These are phyloP conservation scores for Metschnikowia rubicola DNA, from an alignment of 805 yeast species.

Conservation along the genomic window DNA sequence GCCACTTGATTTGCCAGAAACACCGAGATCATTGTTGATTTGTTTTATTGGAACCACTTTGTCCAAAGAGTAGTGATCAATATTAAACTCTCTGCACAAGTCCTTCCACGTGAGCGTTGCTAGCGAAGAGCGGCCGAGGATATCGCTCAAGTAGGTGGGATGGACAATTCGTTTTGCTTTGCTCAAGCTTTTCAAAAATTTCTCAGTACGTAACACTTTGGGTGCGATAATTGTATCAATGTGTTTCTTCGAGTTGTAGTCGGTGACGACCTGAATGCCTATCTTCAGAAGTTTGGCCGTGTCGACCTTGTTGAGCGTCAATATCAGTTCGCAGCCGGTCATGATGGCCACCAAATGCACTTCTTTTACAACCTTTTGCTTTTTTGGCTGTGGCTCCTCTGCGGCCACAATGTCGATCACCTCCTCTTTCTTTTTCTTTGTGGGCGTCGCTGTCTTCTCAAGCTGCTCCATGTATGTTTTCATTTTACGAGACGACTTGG, in stretches of 20 bases:
- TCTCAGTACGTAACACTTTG: conserved; percentile 77
- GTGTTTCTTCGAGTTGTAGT: conserved; percentile 33
- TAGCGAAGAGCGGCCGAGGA: conserved; percentile 32
- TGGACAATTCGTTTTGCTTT: conserved; percentile 50
- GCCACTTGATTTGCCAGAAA: conserved; percentile 12
- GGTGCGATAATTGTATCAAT: conserved; percentile 69
- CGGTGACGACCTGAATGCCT: conserved; percentile 55
- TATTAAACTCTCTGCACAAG: conserved; percentile 20
- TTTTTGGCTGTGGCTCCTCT: conserved; percentile 10
- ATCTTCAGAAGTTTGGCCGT: conserved; percentile 39
- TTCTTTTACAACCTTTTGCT: conserved; percentile 14
- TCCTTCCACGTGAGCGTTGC: conserved; percentile 13
- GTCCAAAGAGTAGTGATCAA: conserved; percentile 34
- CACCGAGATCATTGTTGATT: conserved; percentile 29
- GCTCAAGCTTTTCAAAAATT: conserved; percentile 71
- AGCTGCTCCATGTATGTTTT: conserved; percentile 34
- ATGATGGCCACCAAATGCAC: conserved; percentile 45
- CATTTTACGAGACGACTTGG: conserved; percentile 43
- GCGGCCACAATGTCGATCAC: neutral
- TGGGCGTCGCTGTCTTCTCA: conserved; percentile 18
- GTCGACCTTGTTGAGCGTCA: conserved; percentile 42
- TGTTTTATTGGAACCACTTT: conserved; percentile 30
- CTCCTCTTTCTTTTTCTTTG: conserved; percentile 3
- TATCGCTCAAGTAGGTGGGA: conserved; percentile 41
- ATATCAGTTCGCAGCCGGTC: conserved; percentile 61